Conservation (phyloP, 352 stramenopile genomes). For the Globisporangium takayamanum region DNA sequence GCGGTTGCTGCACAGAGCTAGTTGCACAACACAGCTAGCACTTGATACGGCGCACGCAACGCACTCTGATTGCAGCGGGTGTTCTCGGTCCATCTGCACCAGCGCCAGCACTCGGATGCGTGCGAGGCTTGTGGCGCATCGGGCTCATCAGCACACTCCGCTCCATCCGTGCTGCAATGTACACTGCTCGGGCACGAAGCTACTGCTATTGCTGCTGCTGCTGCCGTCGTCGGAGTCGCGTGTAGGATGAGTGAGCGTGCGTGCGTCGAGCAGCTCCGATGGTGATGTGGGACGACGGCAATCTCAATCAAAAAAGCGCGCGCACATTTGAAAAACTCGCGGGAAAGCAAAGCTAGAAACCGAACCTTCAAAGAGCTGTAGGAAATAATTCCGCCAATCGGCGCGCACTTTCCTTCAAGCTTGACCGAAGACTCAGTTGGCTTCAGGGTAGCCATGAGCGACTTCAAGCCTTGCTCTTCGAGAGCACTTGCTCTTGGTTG, state of each 20-base stretch:
- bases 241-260: not conserved
- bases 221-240: not conserved
- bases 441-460: too few species aligned
- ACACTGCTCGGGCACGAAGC: too few species aligned
- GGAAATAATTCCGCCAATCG: conserved; percentile 26
- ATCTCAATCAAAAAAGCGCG: conserved; percentile 9
- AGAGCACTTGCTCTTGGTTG: too few species aligned
- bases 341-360: conserved; percentile 1
- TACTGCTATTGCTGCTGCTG: not conserved
- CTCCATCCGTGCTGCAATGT: conserved; percentile 16
- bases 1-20: not conserved
- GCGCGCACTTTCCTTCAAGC: not conserved
- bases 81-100: conserved; percentile 16
- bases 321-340: conserved; percentile 14
- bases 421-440: too few species aligned
- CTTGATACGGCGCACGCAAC: not conserved
- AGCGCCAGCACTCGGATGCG: not conserved
- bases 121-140: conserved; percentile 18
- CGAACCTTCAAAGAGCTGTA: too few species aligned
- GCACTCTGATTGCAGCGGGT: conserved; percentile 14
- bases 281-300: not conserved
- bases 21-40: not conserved
- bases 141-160: conserved; percentile 38
- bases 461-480: too few species aligned
- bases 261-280: conserved; percentile 1